Evolutionary conservation across 2,329 filamentous ascomycete species (phyloP), one percentile per base, ranked within the genome.

Genomic region (Colletotrichum ledebouriae): DNA sequence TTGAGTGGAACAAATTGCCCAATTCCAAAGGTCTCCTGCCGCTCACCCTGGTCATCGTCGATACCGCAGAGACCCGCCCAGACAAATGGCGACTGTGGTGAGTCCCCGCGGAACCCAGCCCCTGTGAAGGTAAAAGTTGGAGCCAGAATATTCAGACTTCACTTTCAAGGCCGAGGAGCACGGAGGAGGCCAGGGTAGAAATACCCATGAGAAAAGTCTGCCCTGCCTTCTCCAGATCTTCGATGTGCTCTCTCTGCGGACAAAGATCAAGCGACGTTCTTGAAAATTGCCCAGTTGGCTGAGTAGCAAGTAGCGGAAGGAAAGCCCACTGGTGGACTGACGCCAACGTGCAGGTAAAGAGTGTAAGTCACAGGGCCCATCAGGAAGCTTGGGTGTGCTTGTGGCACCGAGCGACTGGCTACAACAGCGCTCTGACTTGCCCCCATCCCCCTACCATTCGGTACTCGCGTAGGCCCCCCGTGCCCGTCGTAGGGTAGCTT

Each of bases 1-100:
- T 58, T 59, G 53, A 47, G 65, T 64, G 65, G 65, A 55, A 65
- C 47, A 65, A 58, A 68, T 59, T 65, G 65, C 39, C 55, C 61
- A 65, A 68, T 65, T 68, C 65, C 65, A 65, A 47, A 68, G 60
- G 60, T 59, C 55, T 46, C 53, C 29, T 52, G 60, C 41, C 12
- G 39, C 44, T 44, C 59, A 62, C 65, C 65, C 65, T 50, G 65
- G 65, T 65, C 60, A 61, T 49, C 33, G 60, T 68, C 53, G 50
- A 63, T 39, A 60, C 49, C 22, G 61, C 49, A 60, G 65, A 59
- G 61, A 68, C 66, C 61, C 66, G 66, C 66, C 59, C 61, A 41
- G 34, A 33, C 56, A 53, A 49, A 68, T 56, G 66, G 66, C 56
- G 50, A 49, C 29, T 25, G 25, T 25, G 3, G 25, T 25, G 25